A percentile compares a stretch with the other conserved stretches of the same genome.
Evolutionary conservation across 106 monocot species (phyloP).

Genomic region (Dendrobium chrysotoxum): DNA sequence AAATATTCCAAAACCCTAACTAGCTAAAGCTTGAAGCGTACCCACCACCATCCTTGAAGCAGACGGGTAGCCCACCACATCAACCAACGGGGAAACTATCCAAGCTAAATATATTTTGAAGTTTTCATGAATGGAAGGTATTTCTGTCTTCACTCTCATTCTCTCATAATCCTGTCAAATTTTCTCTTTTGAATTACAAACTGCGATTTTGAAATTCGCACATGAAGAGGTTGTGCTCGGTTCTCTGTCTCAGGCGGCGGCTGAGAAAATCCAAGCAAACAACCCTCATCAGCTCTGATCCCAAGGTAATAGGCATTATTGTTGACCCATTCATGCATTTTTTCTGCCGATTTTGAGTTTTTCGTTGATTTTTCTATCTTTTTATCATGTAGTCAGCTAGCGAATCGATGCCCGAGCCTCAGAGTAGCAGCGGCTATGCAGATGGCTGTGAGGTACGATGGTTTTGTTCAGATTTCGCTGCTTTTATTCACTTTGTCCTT

Average conservation of each 20-base stretch:
- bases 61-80: neutral
- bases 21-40: neutral
- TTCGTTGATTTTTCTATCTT: neutral
- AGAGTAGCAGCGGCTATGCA: neutral
- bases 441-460: neutral
- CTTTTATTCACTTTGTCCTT: neutral
- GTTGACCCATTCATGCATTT: neutral
- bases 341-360: neutral
- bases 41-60: neutral
- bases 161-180: neutral
- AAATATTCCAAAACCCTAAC: neutral
- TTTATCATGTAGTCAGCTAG: neutral
- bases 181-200: neutral
- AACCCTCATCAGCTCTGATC: neutral
- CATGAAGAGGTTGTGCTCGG: slow-evolving; percentile 3
- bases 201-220: neutral
- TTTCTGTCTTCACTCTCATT: neutral
- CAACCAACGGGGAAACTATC: neutral
- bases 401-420: neutral
- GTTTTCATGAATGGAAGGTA: neutral
- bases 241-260: neutral
- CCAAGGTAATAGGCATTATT: neutral
- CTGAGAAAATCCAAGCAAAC: slow-evolving; percentile 2
- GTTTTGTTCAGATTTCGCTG: neutral
- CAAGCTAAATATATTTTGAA: neutral